Percentiles rank a stretch among this genome's conserved stretches.
These are phyloP conservation scores for Gamsiella multidivaricata DNA, from an alignment of 192 early-diverging fungal species.

Conservation along the genomic window DNA sequence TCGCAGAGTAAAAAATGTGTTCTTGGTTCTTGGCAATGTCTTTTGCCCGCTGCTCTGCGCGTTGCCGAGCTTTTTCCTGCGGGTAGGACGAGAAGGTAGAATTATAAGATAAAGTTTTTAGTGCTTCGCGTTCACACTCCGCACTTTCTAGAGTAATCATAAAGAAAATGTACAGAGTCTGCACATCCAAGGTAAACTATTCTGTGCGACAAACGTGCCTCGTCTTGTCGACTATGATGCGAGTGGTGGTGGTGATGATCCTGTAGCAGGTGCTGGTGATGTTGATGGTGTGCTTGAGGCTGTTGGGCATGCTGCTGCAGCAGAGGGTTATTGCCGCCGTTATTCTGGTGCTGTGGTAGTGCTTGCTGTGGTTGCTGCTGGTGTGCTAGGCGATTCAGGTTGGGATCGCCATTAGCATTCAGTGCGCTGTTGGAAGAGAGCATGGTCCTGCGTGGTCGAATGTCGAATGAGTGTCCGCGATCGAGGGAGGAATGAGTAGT, in stretches of 20 bases:
- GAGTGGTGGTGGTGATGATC: conserved; percentile 17
- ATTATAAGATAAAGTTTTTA: no score
- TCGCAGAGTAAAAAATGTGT: conserved; percentile 52
- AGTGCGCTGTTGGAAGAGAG: conserved; percentile 10
- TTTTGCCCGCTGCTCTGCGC: conserved; percentile 48
- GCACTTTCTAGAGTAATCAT: no score
- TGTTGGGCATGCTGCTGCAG: conserved; percentile 15
- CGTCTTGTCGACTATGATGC: conserved; percentile 26
- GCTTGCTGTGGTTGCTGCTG: conserved; percentile 19
- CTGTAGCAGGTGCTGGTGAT: conserved; percentile 12
- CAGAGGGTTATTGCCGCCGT: not conserved
- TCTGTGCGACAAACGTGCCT: no score
- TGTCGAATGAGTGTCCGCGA: not conserved
- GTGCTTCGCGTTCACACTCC: no score
- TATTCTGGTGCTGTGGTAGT: not conserved
- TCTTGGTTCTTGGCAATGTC: conserved; percentile 54
- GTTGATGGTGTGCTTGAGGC: conserved; percentile 18
- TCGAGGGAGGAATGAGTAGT: no score
- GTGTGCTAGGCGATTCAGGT: conserved; percentile 14
- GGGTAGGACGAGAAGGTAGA: not conserved
- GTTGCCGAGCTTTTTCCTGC: conserved; percentile 39
- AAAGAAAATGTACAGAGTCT: no score
- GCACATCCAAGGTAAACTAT: no score
- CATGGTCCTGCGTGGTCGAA: conserved; percentile 4
- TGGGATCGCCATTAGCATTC: not conserved